These are phyloP conservation scores for Colletotrichum tofieldiae DNA, from an alignment of 2,329 filamentous ascomycete genomes.

Conservation along the genomic window DNA sequence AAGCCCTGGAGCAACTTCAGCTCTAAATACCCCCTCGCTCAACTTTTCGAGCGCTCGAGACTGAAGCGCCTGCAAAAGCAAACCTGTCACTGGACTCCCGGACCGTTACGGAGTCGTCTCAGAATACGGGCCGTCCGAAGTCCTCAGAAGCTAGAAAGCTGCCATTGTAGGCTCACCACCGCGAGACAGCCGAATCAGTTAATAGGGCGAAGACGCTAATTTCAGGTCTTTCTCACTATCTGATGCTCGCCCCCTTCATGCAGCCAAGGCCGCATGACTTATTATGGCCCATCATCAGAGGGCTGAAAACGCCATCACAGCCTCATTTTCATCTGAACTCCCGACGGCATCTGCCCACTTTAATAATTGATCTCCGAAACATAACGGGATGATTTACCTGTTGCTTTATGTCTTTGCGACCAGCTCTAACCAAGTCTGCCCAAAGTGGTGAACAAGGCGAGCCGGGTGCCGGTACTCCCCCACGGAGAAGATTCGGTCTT, in stretches of 20 bases:
- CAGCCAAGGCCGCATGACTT: background rate
- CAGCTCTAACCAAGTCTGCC: background rate
- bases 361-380: background rate
- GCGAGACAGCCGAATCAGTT: background rate
- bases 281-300: background rate
- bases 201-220: background rate
- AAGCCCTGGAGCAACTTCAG: no score
- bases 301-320: background rate
- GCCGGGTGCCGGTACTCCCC: background rate
- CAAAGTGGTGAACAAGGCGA: background rate
- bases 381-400: background rate
- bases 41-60: no score
- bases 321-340: background rate
- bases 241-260: no score
- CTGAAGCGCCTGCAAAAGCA: background rate
- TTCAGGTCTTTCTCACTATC: background rate
- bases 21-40: no score
- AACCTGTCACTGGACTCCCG: background rate
- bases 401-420: background rate
- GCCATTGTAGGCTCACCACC: no score
- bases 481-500: background rate
- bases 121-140: background rate
- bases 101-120: background rate
- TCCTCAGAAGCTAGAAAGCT: background rate
- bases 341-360: background rate